Base-by-base conservation (phyloP, 306 rosid genomes). In the Begonia loranthoides region DNA sequence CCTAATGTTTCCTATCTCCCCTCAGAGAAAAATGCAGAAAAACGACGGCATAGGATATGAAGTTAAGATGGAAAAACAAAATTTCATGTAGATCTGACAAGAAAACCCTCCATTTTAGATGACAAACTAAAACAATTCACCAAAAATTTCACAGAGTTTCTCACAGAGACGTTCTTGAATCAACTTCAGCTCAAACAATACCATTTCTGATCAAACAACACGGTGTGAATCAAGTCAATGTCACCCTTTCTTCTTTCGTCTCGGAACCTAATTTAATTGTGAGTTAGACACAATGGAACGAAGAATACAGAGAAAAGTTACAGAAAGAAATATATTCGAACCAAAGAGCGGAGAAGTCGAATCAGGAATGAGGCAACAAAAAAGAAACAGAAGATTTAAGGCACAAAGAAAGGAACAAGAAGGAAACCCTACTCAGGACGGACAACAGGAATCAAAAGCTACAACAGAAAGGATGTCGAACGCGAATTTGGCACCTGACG, bases 41-140 rank as follows among this genome's bases (percentile, higher is more conserved):
- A 6, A 36, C 34, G 47, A 24, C 15, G 43, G 16, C 44, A 51
- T 9, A 6, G 15, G 43, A 21, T 24, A 54, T 41, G 43, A 9
- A 44, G 34, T 28, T 14, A 10, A 16, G 13, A 13, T 33, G 60
- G 56, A 22, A 28, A 38, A 14, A 43, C 4, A 48, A 48, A 1
- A 36, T 44, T 3, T 12, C 10, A 15, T 50, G 55, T 45, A 14
- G 60, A 48, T 51, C 77, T 69, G 69, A 66, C 83, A 79, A 80
- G 71, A 62, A 76, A 83, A 79, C 92, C 94, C 96, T 79, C 96
- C 66, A 84, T 79, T 87, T 80, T 65, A 64, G 96, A 78, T 78
- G 66, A 65, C 94, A 83, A 80, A 83, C 94, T 80, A 87, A 87
- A 87, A 87, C 82, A 70, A 77, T 74, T 94, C 94, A 72, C 94